phyloP scores from a whole-genome alignment of 257 asterid species.

The Solanum chilense region DNA sequence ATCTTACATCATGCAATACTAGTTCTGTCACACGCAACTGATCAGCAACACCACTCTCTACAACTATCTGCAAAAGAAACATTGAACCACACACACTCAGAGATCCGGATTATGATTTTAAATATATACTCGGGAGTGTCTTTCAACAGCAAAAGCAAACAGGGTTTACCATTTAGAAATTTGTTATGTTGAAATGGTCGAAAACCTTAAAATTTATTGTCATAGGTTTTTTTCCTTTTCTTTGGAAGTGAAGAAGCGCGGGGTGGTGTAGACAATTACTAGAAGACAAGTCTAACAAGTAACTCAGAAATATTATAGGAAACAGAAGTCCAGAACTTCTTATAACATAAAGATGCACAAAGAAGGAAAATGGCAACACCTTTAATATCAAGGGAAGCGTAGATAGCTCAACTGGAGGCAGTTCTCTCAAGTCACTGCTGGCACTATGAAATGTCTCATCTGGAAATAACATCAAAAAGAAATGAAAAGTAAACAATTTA shows the following conservation, averaged over 20 bases:
- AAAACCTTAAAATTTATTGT: neutral
- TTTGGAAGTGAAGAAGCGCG: neutral
- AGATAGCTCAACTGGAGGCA: conserved; percentile 88
- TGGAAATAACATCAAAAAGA: conserved; percentile 15
- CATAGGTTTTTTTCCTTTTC: neutral
- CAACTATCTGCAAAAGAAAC: conserved; percentile 56
- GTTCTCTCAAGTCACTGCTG: conserved; percentile 72
- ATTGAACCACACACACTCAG: neutral
- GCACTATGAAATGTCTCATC: conserved; percentile 67
- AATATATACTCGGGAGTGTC: neutral
- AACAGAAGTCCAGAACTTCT: neutral
- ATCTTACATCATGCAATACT: conserved; percentile 67
- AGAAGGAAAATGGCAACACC: conserved; percentile 30
- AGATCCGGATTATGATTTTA: neutral
- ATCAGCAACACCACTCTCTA: conserved; percentile 78
- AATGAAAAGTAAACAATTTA: neutral
- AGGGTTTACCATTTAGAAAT: neutral
- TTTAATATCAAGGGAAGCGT: conserved; percentile 77
- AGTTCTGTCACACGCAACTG: conserved; percentile 79
- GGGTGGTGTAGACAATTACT: neutral
- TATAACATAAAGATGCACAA: neutral
- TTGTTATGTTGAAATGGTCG: neutral
- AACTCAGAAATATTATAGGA: neutral
- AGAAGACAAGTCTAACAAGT: neutral
- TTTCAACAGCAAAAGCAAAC: neutral